Base-by-base conservation (phyloP, 139 green algal genomes). In the Closterium sp. region DNA sequence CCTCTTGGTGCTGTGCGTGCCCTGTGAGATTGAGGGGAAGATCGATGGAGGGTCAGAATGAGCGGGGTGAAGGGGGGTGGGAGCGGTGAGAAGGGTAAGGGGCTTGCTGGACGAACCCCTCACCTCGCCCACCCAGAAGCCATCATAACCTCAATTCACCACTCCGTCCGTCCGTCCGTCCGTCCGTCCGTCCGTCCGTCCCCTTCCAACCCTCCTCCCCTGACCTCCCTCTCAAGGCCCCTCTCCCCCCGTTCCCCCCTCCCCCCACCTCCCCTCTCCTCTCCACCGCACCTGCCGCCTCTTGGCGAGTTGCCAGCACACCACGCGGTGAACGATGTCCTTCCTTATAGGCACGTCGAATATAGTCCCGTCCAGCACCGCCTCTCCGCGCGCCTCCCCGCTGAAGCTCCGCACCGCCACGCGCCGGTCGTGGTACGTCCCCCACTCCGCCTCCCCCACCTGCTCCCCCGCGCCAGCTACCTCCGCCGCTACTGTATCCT, bases 301-400 rank as follows among this genome's bases (percentile, higher is more conserved):
- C 93, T 97, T 98, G 66, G 97, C 97, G 5, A 97, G 95, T 95
- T 98, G 96, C 97, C 96, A 99, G 34, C 96, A 94, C 43, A 98
- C 96, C 0, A 98, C 96, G 25, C 96, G 92, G 64, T 98, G 96
- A 86, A 99, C 94, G 64, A 99, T 97, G 95, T 99, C 97, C 0
- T 93, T 66, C 4, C 97, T 95, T 31, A 99, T 88, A 33, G 94
- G 94, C 31, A 96, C 93, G 76, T 95, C 91, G 35, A 98, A 98
- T 7, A 98, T 89, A 85, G 92, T 90, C 8, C 91, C 94, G 28
- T 85, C 88, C 36, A 97, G 88, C 0, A 84, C 85, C 21, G 36
- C 84, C 76, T 34, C 33, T 21, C 91, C 91, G n/a, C 30, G 36
- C 55, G 93, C 87, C 87, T 93, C 87, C 19, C 31, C 23, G 55